Percentiles rank a stretch among this genome's conserved stretches.
Conservation (phyloP, 2,329 filamentous ascomycete species). For the Arthrobotrys musiformis region DNA sequence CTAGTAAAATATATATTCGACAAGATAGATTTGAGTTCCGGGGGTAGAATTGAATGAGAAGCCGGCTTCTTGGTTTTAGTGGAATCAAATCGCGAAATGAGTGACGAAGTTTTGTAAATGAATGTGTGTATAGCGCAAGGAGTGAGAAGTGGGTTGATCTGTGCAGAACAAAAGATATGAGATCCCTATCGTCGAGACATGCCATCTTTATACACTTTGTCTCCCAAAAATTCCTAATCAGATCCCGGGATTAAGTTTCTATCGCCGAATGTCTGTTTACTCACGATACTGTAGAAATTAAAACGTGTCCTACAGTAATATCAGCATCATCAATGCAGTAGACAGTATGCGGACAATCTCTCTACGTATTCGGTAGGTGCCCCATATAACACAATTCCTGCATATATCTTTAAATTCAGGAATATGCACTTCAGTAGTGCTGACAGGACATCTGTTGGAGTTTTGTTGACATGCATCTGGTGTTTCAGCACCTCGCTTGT, state of each 20-base stretch:
- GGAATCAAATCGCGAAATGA: neutral
- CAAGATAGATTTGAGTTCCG: neutral
- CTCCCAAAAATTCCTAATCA: neutral
- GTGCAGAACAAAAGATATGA: neutral
- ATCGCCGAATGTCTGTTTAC: no score
- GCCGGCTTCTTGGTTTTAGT: slow-evolving; percentile 24
- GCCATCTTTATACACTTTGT: neutral
- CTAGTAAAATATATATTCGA: no score
- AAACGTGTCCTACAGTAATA: slow-evolving; percentile 1
- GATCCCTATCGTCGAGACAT: neutral
- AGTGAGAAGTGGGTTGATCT: neutral
- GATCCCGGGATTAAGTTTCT: neutral
- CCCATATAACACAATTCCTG: neutral
- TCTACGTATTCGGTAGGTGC: neutral
- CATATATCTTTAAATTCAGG: neutral
- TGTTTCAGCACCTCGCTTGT: slow-evolving; percentile 19
- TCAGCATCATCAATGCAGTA: slow-evolving; percentile 17
- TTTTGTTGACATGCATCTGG: neutral
- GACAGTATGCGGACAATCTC: neutral
- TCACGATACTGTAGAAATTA: neutral
- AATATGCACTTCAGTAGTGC: slow-evolving; percentile 2
- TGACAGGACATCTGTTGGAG: slow-evolving; percentile 7
- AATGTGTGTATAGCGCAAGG: neutral
- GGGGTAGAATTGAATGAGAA: slow-evolving; percentile 1
- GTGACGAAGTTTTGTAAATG: neutral